Base-by-base conservation (phyloP, 345 rosid genomes). In the Noccaea caerulescens region DNA sequence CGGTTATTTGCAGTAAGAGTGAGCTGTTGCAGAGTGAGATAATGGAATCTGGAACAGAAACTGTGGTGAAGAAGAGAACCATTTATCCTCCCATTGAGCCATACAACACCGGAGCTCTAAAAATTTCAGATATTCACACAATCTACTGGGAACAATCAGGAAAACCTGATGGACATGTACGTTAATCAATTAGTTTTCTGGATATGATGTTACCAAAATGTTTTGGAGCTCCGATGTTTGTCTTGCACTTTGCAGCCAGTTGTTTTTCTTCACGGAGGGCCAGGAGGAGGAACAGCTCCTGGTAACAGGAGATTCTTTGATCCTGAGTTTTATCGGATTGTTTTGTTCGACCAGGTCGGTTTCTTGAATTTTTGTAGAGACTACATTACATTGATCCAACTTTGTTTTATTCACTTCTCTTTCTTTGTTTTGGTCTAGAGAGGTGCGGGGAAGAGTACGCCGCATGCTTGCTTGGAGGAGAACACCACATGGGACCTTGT, bases 201-300 rank as follows among this genome's bases (percentile, higher is more conserved):
- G 44, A 27, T 8, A 6, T 63, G 18, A 3, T 52, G 55, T 25
- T 23, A 3, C 58, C 9, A 20, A 12, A 42, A 52, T 7, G 8
- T 34, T 11, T 34, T 55, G n/a, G 46, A 39, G 23, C 16, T 58
- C 34, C 14, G 46, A 41, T 7, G 44, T 72, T 7, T 14, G 7
- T 63, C 43, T 23, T 73, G 32, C 57, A 36, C 74, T 20, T 63
- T 84, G 80, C 86, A 91, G 98, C 92, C 98, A n/a, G 88, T 87
- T 69, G 85, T 93, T 16, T 93, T 93, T 80, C 92, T 93, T 78
- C 98, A 91, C 42, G 98, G 98, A 13, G 98, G 98, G 10, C 98
- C 98, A n/a, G 98, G 98, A 66, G 97, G 97, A 76, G 97, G 97
- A 58, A 87, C 92, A 1, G 33, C 92, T 13, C 94, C 97, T 10